Base-by-base conservation (phyloP, 2,329 filamentous ascomycete genomes). In the Biscogniauxia mediterranea region DNA sequence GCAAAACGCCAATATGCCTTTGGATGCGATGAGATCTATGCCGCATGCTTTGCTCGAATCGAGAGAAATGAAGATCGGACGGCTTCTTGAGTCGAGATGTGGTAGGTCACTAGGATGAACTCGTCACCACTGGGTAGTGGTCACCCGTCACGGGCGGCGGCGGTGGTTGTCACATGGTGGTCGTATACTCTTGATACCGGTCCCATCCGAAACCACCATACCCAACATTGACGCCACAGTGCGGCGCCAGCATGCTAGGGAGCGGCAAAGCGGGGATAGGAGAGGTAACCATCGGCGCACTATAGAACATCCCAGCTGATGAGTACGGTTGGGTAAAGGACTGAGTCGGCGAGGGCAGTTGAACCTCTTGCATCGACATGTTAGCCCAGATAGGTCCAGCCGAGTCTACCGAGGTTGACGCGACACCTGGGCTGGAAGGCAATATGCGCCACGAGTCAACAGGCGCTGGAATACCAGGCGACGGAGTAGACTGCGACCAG, bases 371-470 rank as follows among this genome's bases (percentile, higher is more conserved):
- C 79, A 96, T 82, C 71, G 83, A 84, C 81, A 96, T 88, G 73
- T 85, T 88, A 64, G 89, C 85, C 93, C 93, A 97, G 75, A 94
- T 85, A 56, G 87, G 85, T 61, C 87, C 83, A 70, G 85, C 83
- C 58, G 88, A 89, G 74, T 95, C 92, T 74, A 83, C 84, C 58
- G 89, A 89, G 6, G 77, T 79, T 38, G 90, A 89, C 50, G 90
- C 87, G 57, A 91, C 86, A 75, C 88, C 92, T 56, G 93, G 91
- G 71, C 92, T 97, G 58, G 94, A 97, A 54, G 93, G 91, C 59
- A 97, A 82, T 68, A 97, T 88, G 76, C 90, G 92, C 94, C 94
- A 98, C 60, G 91, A 84, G 64, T 98, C 93, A 62, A 96, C 87
- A 1, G 89, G 87, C 5, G 86, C 85, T 52, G 90, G 84, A 64